These are phyloP conservation scores for Agrocybe pediades DNA, from an alignment of 768 basidiomycete species.

Conservation along the genomic window DNA sequence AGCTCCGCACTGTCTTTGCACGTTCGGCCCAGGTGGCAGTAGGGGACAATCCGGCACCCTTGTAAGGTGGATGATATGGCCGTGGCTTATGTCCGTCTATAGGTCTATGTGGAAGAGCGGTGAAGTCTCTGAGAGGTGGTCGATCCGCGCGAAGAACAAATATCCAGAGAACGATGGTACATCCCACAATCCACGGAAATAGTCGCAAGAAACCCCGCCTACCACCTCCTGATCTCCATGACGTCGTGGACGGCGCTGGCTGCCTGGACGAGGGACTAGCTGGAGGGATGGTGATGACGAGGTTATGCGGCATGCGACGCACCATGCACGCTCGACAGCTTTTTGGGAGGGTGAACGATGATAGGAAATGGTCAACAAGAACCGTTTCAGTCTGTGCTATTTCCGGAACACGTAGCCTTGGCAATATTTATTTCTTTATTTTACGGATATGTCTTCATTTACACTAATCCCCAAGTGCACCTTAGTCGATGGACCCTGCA, in stretches of 20 bases:
- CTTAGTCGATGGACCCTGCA: too few species aligned
- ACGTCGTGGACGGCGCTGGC: background rate
- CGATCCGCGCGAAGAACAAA: conserved; percentile 15
- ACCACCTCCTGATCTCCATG: background rate
- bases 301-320: conserved; percentile 12
- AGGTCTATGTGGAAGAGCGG: conserved; percentile 11
- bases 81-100: conserved; percentile 2
- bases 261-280: conserved; percentile 1
- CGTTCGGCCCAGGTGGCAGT: conserved; percentile 44
- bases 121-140: conserved; percentile 6
- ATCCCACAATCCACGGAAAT: conserved; percentile 22
- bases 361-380: background rate
- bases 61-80: conserved; percentile 10
- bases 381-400: background rate
- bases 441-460: background rate
- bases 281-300: conserved; percentile 19
- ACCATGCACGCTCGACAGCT: conserved; percentile 1
- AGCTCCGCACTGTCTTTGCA: conserved; percentile 54
- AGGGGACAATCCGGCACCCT: background rate
- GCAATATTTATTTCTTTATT: too few species aligned
- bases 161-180: conserved; percentile 21
- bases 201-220: conserved; percentile 23
- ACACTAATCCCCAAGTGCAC: too few species aligned
- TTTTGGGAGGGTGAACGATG: conserved; percentile 1
- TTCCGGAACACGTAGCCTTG: background rate